These are phyloP conservation scores for Cucurbita maxima DNA, from an alignment of 306 rosid species.

Conservation along the genomic window DNA sequence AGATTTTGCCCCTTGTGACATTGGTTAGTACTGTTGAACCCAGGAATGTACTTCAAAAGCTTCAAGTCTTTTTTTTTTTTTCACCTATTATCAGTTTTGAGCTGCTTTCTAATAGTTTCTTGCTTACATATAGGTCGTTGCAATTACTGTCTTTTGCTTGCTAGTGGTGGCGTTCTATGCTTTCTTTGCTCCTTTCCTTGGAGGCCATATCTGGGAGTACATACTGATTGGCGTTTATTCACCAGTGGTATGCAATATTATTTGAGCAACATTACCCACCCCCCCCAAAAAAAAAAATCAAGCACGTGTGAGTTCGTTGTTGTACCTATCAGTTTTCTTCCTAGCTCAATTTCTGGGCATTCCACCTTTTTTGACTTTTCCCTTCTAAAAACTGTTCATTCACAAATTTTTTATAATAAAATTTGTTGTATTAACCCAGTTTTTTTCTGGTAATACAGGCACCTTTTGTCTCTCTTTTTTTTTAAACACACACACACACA, in stretches of 20 bases:
- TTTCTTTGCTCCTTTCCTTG: conserved; percentile 84
- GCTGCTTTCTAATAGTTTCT: background rate
- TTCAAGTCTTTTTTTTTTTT: background rate
- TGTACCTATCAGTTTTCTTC: background rate
- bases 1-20: background rate
- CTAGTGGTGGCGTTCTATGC: conserved; percentile 87
- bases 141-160: conserved; percentile 76
- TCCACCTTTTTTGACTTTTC: background rate
- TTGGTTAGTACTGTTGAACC: background rate
- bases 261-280: background rate
- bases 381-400: background rate
- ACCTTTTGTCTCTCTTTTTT: background rate
- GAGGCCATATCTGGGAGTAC: conserved; percentile 74
- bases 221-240: conserved; percentile 54
- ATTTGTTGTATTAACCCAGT: background rate
- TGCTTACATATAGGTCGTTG: conserved; percentile 51
- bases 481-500: too few species aligned
- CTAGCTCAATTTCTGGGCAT: background rate
- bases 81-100: background rate
- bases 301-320: background rate
- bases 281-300: background rate
- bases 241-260: conserved; percentile 56
- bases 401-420: background rate
- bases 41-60: background rate
- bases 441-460: background rate